Evolutionary conservation across 371 early-diverging fungal species (phyloP).

Genomic region (Mucor plumbeus): DNA sequence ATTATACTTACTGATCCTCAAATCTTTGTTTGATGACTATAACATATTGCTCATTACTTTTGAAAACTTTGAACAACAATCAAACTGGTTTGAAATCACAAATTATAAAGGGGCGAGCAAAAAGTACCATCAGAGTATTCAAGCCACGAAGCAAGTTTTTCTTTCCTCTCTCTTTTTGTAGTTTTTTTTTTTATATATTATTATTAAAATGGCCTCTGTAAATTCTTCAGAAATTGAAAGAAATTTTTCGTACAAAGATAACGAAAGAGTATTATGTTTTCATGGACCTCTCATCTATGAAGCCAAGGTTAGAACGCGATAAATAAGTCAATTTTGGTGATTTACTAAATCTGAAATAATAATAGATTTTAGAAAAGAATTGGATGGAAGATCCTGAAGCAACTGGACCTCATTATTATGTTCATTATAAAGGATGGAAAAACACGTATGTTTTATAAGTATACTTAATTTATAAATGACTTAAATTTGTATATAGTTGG

Average conservation of each 20-base stretch:
- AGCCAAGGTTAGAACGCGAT: slow-evolving; percentile 79
- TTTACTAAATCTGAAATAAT: neutral
- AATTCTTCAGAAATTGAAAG: slow-evolving; percentile 17
- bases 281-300: slow-evolving; percentile 96
- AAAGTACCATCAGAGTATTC: neutral
- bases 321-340: neutral
- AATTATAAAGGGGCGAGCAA: neutral
- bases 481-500: slow-evolving; percentile 69
- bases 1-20: no score
- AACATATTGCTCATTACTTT: no score
- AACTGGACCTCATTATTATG: slow-evolving; percentile 85
- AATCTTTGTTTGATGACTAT: no score
- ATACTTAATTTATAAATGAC: neutral
- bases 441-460: slow-evolving; percentile 59
- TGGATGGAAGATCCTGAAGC: slow-evolving; percentile 43
- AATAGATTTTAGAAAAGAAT: slow-evolving; percentile 39
- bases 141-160: slow-evolving; percentile 9
- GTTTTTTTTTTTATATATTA: neutral
- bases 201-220: neutral
- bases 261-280: slow-evolving; percentile 91
- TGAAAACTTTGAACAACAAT: neutral
- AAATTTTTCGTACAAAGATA: slow-evolving; percentile 41
- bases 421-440: slow-evolving; percentile 99
- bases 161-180: neutral
- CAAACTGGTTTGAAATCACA: neutral